A percentile compares a stretch with the other conserved stretches of the same genome.
phyloP scores from a whole-genome alignment of 257 asterid genomes.

The Anisodus acutangulus region DNA sequence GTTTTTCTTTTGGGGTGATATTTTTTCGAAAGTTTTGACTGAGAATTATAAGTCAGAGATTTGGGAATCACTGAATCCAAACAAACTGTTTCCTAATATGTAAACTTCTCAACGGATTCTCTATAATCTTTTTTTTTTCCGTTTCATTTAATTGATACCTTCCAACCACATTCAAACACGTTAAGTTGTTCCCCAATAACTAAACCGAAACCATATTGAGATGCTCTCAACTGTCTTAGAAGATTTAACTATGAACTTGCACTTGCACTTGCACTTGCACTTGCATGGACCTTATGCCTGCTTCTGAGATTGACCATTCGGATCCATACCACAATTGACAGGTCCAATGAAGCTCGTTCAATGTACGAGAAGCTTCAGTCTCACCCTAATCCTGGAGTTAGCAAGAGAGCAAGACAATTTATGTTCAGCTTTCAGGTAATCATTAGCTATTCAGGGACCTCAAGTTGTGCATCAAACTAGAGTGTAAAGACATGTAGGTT shows the following conservation, averaged over 20 bases:
- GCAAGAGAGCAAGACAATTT: conserved; percentile 81
- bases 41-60: no score
- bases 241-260: not conserved
- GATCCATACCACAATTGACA: conserved; percentile 35
- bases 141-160: no score
- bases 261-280: not conserved
- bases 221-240: no score
- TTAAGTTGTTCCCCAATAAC: no score
- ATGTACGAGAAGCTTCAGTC: conserved; percentile 92
- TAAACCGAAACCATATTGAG: no score
- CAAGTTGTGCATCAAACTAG: conserved; percentile 1
- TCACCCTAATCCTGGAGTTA: conserved; percentile 74
- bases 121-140: no score
- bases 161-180: no score
- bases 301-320: not conserved
- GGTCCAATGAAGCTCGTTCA: conserved; percentile 72
- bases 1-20: no score
- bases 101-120: no score
- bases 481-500: not conserved
- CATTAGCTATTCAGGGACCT: not conserved
- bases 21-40: no score
- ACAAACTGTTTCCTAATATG: no score
- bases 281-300: not conserved
- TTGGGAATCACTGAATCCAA: no score
- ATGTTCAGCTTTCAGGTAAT: conserved; percentile 78